Conservation (phyloP, 2,329 filamentous ascomycete species). For the Alternaria postmessia region DNA sequence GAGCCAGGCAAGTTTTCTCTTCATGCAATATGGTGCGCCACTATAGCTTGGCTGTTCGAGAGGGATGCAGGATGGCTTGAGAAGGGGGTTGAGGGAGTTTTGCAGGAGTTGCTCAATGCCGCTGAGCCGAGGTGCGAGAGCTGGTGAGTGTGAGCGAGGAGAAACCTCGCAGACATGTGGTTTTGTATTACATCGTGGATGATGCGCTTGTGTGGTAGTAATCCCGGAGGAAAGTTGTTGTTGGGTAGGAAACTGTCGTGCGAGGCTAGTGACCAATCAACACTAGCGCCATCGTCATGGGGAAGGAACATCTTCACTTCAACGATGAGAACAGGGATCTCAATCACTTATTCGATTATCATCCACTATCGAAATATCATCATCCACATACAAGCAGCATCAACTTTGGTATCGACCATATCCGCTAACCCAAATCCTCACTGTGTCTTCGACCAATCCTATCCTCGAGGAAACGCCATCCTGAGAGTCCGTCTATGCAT, state of each 20-base stretch:
- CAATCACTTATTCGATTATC: neutral
- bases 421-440: slow-evolving; percentile 6
- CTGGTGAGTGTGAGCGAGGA: neutral
- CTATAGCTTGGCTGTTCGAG: slow-evolving; percentile 9
- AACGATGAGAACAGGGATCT: neutral
- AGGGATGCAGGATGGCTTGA: neutral
- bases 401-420: slow-evolving; percentile 15
- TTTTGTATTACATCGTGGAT: neutral
- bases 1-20: slow-evolving; percentile 4
- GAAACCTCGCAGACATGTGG: neutral
- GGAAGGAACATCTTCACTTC: neutral
- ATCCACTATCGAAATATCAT: slow-evolving; percentile 6
- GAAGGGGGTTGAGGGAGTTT: neutral
- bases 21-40: slow-evolving; percentile 10
- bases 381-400: slow-evolving; percentile 7
- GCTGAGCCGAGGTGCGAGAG: neutral
- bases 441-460: slow-evolving; percentile 5
- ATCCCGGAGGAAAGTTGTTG: neutral
- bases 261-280: neutral
- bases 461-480: slow-evolving; percentile 13
- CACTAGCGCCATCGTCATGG: neutral
- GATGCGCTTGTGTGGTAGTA: neutral
- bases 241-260: neutral
- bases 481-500: slow-evolving; percentile 17
- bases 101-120: slow-evolving; percentile 12